phyloP scores from a whole-genome alignment of 2,329 filamentous ascomycete genomes.

The Ceratocystis destructans region DNA sequence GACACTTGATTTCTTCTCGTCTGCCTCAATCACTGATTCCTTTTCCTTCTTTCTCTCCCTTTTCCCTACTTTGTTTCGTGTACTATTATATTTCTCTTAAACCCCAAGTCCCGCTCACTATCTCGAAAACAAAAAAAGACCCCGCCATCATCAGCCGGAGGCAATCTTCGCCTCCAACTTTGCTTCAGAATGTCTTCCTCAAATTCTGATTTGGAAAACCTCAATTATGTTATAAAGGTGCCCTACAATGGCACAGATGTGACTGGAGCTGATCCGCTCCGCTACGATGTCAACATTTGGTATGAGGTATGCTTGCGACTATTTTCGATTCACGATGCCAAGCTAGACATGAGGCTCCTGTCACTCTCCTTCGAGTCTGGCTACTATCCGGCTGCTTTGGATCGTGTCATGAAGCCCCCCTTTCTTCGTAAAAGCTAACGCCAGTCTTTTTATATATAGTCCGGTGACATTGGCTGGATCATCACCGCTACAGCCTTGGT shows the following conservation, averaged over 20 bases:
- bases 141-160: neutral
- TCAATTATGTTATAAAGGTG: conserved; percentile 34
- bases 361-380: neutral
- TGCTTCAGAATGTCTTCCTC: conserved; percentile 23
- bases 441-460: conserved; percentile 30
- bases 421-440: neutral
- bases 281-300: conserved; percentile 60
- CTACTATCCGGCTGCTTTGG: neutral
- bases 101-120: neutral
- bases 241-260: conserved; percentile 51
- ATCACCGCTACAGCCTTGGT: conserved; percentile 70
- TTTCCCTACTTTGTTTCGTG: neutral
- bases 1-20: neutral
- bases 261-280: conserved; percentile 54
- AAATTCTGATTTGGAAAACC: conserved; percentile 31
- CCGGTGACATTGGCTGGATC: conserved; percentile 76
- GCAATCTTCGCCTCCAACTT: neutral
- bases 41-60: neutral
- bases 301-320: conserved; percentile 45
- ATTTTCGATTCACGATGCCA: neutral
- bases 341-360: too few species aligned
- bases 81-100: neutral
- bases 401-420: too few species aligned
- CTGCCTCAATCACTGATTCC: neutral
- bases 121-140: neutral